Evolutionary conservation across 23 red algal genomes (phyloP).

Genomic region (Cyanidiococcus yangmingshanensis): DNA sequence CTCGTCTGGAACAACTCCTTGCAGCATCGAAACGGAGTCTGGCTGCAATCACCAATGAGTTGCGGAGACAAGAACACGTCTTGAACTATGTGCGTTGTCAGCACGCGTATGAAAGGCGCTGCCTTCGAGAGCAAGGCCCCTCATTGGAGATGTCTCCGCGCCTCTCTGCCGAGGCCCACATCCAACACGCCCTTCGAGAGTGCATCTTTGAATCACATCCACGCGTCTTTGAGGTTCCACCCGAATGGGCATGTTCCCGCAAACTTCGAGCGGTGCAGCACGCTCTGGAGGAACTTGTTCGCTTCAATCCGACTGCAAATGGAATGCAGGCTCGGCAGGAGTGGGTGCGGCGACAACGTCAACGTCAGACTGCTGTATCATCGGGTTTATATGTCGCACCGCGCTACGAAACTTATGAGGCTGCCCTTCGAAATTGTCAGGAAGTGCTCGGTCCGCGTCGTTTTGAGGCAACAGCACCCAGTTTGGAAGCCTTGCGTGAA

Average conservation of each 20-base stretch:
- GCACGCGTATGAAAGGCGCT: background rate
- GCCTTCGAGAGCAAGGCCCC: background rate
- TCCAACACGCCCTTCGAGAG: background rate
- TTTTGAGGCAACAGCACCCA: background rate
- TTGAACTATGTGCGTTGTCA: background rate
- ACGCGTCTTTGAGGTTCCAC: background rate
- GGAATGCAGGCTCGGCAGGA: constrained; percentile 24
- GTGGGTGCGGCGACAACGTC: background rate
- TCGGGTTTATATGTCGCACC: background rate
- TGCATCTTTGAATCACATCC: background rate
- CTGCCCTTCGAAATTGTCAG: background rate
- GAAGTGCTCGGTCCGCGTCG: background rate
- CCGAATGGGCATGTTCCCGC: background rate
- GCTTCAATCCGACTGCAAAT: constrained; percentile 32
- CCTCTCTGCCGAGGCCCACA: constrained; percentile 1
- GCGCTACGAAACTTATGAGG: background rate
- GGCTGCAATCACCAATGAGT: background rate
- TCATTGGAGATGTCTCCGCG: background rate
- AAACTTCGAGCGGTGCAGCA: constrained; percentile 5
- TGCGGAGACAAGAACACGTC: constrained; percentile 12
- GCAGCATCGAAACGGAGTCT: background rate
- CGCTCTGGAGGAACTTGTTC: constrained; percentile 6
- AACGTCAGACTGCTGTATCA: background rate
- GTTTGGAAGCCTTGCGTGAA: background rate
- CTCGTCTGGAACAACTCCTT: constrained; percentile 1